These are phyloP conservation scores for Sporothrix pseudoabietina DNA, from an alignment of 2,329 filamentous ascomycete species.

Conservation along the genomic window DNA sequence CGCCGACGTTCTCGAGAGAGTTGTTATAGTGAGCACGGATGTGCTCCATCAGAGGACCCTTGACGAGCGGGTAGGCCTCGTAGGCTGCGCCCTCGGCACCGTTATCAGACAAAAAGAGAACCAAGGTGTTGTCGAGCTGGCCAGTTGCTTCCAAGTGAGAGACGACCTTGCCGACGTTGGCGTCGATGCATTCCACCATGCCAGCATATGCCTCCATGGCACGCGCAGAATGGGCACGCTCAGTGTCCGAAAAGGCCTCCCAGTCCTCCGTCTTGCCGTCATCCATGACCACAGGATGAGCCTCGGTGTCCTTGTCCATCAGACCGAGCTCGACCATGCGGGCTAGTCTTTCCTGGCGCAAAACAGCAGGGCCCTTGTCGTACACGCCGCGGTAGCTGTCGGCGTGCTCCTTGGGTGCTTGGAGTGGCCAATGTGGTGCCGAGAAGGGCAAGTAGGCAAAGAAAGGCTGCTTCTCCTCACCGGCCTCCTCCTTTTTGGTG, in stretches of 20 bases:
- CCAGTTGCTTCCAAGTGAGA: slow-evolving; percentile 57
- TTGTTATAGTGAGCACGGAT: slow-evolving; percentile 59
- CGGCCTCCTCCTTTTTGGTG: slow-evolving; percentile 44
- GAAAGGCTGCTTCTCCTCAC: slow-evolving; percentile 49
- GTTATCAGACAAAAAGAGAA: slow-evolving; percentile 32
- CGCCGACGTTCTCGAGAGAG: slow-evolving; percentile 56
- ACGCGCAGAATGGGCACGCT: slow-evolving; percentile 51
- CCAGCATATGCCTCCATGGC: slow-evolving; percentile 65
- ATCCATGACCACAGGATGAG: slow-evolving; percentile 52
- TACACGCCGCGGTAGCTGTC: slow-evolving; percentile 62
- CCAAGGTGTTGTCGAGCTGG: slow-evolving; percentile 61
- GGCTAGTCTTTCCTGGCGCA: slow-evolving; percentile 54
- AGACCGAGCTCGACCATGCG: slow-evolving; percentile 49
- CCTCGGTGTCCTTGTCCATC: slow-evolving; percentile 52
- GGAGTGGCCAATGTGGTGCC: slow-evolving; percentile 61
- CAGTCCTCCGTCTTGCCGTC: slow-evolving; percentile 48
- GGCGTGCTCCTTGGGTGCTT: slow-evolving; percentile 50
- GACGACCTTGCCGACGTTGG: slow-evolving; percentile 62
- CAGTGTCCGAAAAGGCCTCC: slow-evolving; percentile 50
- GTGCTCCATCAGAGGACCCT: slow-evolving; percentile 35
- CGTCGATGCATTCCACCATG: slow-evolving; percentile 65
- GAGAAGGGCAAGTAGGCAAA: slow-evolving; percentile 64
- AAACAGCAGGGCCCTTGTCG: slow-evolving; percentile 60
- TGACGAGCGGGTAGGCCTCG: slow-evolving; percentile 33
- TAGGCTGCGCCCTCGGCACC: slow-evolving; percentile 31